Evolutionary conservation across 2,329 filamentous ascomycete species (phyloP).

Genomic region (Setomelanomma holmii): DNA sequence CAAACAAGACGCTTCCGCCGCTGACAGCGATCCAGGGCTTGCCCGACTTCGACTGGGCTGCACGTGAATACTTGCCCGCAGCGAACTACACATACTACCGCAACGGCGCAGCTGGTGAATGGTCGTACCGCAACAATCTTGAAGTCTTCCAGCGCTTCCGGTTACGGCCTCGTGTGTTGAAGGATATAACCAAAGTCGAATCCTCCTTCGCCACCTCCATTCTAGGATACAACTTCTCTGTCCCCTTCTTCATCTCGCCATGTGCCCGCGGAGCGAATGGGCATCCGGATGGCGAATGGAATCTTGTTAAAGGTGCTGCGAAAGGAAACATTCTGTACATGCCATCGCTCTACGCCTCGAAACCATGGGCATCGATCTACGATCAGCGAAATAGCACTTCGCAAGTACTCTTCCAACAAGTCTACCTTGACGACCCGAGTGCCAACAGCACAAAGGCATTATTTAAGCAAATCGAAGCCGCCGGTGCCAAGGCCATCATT

Average conservation of each 20-base stretch:
- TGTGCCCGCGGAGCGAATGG: conserved; percentile 49
- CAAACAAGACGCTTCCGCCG: conserved; percentile 51
- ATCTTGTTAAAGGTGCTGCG: conserved; percentile 59
- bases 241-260: conserved; percentile 64
- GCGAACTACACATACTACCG: conserved; percentile 64
- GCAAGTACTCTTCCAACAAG: conserved; percentile 52
- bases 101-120: conserved; percentile 63
- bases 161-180: conserved; percentile 58
- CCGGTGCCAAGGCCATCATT: conserved; percentile 51
- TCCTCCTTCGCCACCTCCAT: conserved; percentile 54
- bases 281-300: conserved; percentile 57
- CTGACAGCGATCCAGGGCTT: conserved; percentile 57
- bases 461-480: conserved; percentile 39
- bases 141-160: conserved; percentile 60
- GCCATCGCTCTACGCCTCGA: conserved; percentile 45
- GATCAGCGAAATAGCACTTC: conserved; percentile 29
- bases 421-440: conserved; percentile 39
- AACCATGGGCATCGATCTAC: conserved; percentile 41
- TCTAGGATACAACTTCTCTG: conserved; percentile 61
- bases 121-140: conserved; percentile 64
- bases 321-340: conserved; percentile 61
- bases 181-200: conserved; percentile 57
- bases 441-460: conserved; percentile 31
- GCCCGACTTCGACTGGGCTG: conserved; percentile 63
- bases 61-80: conserved; percentile 56